phyloP scores from a whole-genome alignment of 1,139 yeast species.

The Saccharomyces pastorianus region DNA sequence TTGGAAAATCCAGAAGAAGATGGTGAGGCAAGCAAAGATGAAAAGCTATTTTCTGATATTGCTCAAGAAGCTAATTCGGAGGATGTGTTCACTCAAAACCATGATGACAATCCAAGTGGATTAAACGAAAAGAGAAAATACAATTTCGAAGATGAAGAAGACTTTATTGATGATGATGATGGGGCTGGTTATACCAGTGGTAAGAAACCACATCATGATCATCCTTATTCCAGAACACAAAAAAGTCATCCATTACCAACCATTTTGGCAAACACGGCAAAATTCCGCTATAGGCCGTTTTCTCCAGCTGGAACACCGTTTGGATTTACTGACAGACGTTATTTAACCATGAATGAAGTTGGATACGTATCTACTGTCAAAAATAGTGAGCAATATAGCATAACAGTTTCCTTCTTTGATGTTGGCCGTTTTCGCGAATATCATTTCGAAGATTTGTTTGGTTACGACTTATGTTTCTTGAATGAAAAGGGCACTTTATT shows the following conservation, averaged over 20 bases:
- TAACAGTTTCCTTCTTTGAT: constrained; percentile 84
- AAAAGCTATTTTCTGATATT: constrained; percentile 4
- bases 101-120: constrained; percentile 8
- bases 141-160: constrained; percentile 33
- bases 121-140: constrained; percentile 26
- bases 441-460: constrained; percentile 69
- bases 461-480: constrained; percentile 70
- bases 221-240: neutral
- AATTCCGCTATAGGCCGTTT: constrained; percentile 33
- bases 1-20: constrained; percentile 24
- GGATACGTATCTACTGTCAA: constrained; percentile 81
- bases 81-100: constrained; percentile 21
- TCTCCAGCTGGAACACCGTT: constrained; percentile 81
- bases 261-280: neutral
- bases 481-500: constrained; percentile 59
- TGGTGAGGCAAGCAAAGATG: constrained; percentile 3
- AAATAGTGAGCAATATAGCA: constrained; percentile 52
- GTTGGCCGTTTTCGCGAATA: constrained; percentile 71
- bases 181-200: constrained; percentile 41
- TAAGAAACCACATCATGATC: constrained; percentile 12
- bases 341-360: constrained; percentile 67
- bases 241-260: neutral
- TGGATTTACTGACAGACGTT: constrained; percentile 58
- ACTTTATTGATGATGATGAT: constrained; percentile 51
- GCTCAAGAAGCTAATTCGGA: constrained; percentile 29